Base-by-base conservation (phyloP, 495 filamentous ascomycete genomes). In the Penicillium bovifimosum region DNA sequence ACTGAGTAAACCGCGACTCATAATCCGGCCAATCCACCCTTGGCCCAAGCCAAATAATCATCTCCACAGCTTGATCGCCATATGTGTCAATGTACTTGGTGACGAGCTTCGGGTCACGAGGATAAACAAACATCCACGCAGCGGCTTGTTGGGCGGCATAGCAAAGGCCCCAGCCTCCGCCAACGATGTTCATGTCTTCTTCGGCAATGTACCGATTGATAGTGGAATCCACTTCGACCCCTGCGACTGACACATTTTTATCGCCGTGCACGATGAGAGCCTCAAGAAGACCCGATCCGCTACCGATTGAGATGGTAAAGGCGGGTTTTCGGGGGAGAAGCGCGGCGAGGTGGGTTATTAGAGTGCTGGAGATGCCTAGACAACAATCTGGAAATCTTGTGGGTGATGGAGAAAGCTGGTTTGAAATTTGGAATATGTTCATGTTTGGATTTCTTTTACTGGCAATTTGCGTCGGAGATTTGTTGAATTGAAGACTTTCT, bases 51-150 rank as follows among this genome's bases (percentile, higher is more conserved):
- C 79, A 83, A 0, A 82, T 26, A 10, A 82, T 62, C 11, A 59
- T 32, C 35, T 71, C 53, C 9, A 74, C 58, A 11, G 47, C 40
- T 2, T 55, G 41, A 43, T 54, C 41, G 0, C 57, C 62, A 57
- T 64, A 71, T 0, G 2, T 36, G 18, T 70, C 59, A 18, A 80
- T 38, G 55, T 81, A 82, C 36, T 64, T 72, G 1, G 44, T 44
- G 6, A 82, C 47, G 17, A 83, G 52, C 26, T 59, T 64, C 5
- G 71, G 65, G 11, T 78, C 64, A n/a, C 77, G 68, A 1, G 80
- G 80, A 46, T 82, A 83, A 9, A 82, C 73, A 63, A 81, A 80
- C 64, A 83, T 61, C 76, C 78, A 77, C 18, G 73, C 69, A 1
- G 41, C 41, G 2, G 78, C 77, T 17, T 66, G 52, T 11, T 52